Evolutionary conservation across 805 yeast species (phyloP), one percentile per base, ranked within the genome.

Genomic region (Zygoascus ofunaensis): DNA sequence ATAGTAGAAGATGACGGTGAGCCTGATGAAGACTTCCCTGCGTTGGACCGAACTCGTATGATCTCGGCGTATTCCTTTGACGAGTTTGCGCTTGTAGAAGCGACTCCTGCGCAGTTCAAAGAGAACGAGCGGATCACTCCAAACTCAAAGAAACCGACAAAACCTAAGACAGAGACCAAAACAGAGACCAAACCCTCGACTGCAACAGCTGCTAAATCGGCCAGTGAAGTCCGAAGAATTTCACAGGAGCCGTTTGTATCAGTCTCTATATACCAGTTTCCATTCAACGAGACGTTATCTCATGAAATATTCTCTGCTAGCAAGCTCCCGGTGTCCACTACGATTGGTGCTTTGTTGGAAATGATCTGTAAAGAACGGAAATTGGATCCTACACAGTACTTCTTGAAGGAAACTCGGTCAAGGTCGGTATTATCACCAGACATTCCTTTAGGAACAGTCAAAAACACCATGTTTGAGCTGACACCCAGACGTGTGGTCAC

Each of bases 1-100:
- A 69, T 90, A 19, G 87, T 83, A 1, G 98, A 92, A 59, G 97
- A 90, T 41, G 97, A 89, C 58, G 96, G 94, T 41, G 80, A 84
- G 33, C 87, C 86, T 43, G 98, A 94, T 53, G 81, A 76, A 30
- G 85, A 87, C 42, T 89, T 92, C 66, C 97, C 97, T 1, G 77
- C 89, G 1, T 66, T 92, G 44, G 90, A 82, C 37, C 68, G 97
- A 50, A 71, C 75, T 0, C 69, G 89, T 43, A 55, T 67, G 3
- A 67, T 92, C 22, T 68, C 78, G 2, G 77, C 90, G 0, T 85
- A 87, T 59, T 84, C 87, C 20, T 81, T 79, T 44, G 85, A 80
- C 51, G 96, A 87, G 52, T 74, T 92, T 45, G 95, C 94, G 0
- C 58, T 92, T 10, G 80, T 87, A 42, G 66, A 61, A 49, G 85